Base-by-base conservation (phyloP, 148 eudicot species). In the Chenopodium suecicum region DNA sequence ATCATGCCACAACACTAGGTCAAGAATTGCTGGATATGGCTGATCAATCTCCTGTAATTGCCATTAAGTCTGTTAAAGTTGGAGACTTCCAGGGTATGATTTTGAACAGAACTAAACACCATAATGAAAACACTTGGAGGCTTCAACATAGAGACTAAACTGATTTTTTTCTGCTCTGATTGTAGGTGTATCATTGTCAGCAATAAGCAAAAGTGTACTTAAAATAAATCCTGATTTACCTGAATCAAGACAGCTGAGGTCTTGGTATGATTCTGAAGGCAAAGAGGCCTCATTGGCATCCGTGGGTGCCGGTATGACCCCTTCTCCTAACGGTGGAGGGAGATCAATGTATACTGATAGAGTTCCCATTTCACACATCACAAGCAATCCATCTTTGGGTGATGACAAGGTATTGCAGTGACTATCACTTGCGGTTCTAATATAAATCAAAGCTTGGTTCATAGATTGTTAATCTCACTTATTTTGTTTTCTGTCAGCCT, bases 261-360 rank as follows among this genome's bases (percentile, higher is more conserved):
- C 92, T 52, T 97, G 97, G 98, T 97, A 86, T 75, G 95, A 91
- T 29, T 88, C 97, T 77, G 98, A 97, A 86, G 99, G 98, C 62
- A 97, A 91, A 87, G 97, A 90, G 56, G 86, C 92, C 60, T 82
- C 97, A 58, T 82, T 97, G 97, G 94, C 93, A 22, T 89, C 99
- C 78, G 87, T 94, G 60, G 98, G 97, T 48, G 84, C 95, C 82
- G 95, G 95, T 65, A 76, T 92, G 82, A 91, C 86, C 86, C 88
- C 95, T 56, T 86, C 89, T 5, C 46, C 86, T 31, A 83, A 37
- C 37, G 75, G 74, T 82, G 94, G 93, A 77, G 86, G 83, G 37
- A 82, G 92, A 78, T 88, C 94, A 27, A 83, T 94, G 93, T 92
- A 92, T 85, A 46, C 90, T 44, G 97, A 91, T 64, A 86, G 98